These are phyloP conservation scores for Achlya hypogyna DNA, from an alignment of 352 stramenopile species.

Conservation along the genomic window DNA sequence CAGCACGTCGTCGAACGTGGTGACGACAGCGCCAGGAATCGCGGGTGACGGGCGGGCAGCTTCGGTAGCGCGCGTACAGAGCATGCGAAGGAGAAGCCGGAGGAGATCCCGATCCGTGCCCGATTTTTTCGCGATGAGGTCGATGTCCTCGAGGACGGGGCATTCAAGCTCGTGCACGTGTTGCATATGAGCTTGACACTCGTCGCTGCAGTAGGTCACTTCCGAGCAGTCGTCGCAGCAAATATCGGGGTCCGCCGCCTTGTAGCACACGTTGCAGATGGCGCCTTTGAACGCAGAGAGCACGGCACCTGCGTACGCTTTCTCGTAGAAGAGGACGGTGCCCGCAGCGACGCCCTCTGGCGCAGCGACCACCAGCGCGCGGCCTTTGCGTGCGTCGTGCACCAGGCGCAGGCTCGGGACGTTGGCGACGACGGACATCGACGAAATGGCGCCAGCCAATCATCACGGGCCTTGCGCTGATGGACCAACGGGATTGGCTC, in stretches of 20 bases:
- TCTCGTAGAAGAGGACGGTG: constrained; percentile 25
- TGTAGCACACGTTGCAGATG: constrained; percentile 37
- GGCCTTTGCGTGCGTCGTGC: background rate
- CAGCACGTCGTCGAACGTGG: constrained; percentile 31
- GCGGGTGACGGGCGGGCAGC: constrained; percentile 14
- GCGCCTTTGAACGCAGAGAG: constrained; percentile 23
- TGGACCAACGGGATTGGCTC: too few relatives aligned
- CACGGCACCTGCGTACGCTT: constrained; percentile 32
- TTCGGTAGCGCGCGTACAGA: constrained; percentile 25
- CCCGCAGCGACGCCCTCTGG: background rate
- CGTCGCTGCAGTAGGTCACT: constrained; percentile 41
- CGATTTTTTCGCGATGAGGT: constrained; percentile 34
- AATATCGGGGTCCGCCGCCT: constrained; percentile 32
- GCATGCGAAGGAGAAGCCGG: constrained; percentile 34
- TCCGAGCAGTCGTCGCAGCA: constrained; percentile 44
- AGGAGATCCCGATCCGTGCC: constrained; percentile 32
- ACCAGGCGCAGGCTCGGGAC: background rate
- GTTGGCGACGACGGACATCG: background rate
- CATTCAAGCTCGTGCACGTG: constrained; percentile 38
- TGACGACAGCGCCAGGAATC: constrained; percentile 22
- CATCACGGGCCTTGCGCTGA: too few relatives aligned
- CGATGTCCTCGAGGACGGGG: constrained; percentile 34
- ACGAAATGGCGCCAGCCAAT: too few relatives aligned
- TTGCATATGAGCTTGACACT: constrained; percentile 28
- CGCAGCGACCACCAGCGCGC: background rate